Base-by-base conservation (phyloP, 1,139 yeast species). In the Taphrina pruni region DNA sequence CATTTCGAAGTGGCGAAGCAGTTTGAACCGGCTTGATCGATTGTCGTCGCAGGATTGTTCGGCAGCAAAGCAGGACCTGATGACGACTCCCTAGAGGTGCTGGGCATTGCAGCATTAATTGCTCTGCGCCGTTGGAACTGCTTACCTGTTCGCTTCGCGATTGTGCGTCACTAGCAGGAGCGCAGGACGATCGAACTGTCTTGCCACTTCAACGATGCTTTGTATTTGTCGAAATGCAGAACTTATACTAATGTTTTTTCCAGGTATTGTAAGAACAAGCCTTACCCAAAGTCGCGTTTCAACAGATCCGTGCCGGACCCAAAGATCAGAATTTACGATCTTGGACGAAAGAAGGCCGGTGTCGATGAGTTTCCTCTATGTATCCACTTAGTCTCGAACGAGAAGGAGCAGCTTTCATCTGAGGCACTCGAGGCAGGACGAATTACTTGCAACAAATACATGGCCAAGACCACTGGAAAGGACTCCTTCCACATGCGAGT, bases 221-320 rank as follows among this genome's bases (percentile, higher is more conserved):
- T 50, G 38, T 21, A 1, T 12, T 2, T 20, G 9, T 1, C 14
- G 11, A 14, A 39, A 39, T 26, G 43, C 14, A 2, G 43, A 6
- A 39, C 6, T 14, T 14, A 11, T 45, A n/a, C 48, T 45, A 50
- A 21, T 50, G 21, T 2, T 3, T 11, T 21, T 1, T 6, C n/a
- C n/a, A 60, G 99, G 88, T 94, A 93, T 96, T 95, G 97, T 89
- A 94, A 95, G 91, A 95, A 95, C 97, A 94, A 94, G 88, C 99
- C 99, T 81, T 94, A 87, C 91, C 99, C 99, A 86, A 94, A 94
- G 89, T 93, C 98, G 81, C 91, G 99, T 86, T 94, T 92, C 92
- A 94, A 94, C 92, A 93, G 99, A 89, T 98, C 97, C 86, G 99
- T 94, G 82, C 99, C 99, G 85, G 99, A 94, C 85, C 88, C 99